Evolutionary conservation across 179 eudicot genomes (phyloP).

Genomic region (Corrigiola litoralis): DNA sequence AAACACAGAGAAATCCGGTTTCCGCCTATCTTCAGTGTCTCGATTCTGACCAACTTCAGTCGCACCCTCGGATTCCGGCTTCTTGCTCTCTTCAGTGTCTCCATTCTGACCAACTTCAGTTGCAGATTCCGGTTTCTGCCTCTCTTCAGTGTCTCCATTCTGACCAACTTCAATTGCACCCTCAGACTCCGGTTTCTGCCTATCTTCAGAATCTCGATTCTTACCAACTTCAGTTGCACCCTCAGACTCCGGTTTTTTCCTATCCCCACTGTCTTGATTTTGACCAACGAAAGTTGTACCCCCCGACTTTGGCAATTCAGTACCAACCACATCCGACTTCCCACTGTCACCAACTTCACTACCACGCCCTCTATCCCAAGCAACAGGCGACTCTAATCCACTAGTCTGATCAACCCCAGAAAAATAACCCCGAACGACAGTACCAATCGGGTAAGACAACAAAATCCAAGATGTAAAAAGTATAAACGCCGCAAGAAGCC

Average conservation of each 20-base stretch:
- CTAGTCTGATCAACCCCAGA: conserved; percentile 36
- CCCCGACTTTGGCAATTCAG: conserved; percentile 7
- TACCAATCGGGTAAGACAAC: conserved; percentile 61
- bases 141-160: no score
- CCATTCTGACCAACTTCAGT: not conserved
- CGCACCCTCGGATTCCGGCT: no score
- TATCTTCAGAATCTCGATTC: not conserved
- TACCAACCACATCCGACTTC: conserved; percentile 1
- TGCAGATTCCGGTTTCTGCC: no score
- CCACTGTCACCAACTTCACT: conserved; percentile 3
- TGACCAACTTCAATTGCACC: no score
- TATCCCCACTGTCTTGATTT: no score
- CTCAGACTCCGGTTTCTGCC: conserved; percentile 1
- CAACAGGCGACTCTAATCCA: conserved; percentile 8
- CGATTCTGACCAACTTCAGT: not conserved
- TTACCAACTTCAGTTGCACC: no score
- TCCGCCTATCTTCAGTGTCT: not conserved
- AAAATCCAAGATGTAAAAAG: conserved; percentile 57
- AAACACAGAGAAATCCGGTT: not conserved
- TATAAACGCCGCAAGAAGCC: conserved; percentile 62
- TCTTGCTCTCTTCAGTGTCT: no score
- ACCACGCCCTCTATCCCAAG: not conserved
- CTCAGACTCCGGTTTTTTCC: no score
- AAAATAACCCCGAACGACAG: conserved; percentile 55
- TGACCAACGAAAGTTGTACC: not conserved